Percentiles rank a stretch among this genome's conserved stretches.
These are phyloP conservation scores for Fusarium neocosmosporiellum DNA, from an alignment of 2,329 filamentous ascomycete genomes.

Conservation along the genomic window DNA sequence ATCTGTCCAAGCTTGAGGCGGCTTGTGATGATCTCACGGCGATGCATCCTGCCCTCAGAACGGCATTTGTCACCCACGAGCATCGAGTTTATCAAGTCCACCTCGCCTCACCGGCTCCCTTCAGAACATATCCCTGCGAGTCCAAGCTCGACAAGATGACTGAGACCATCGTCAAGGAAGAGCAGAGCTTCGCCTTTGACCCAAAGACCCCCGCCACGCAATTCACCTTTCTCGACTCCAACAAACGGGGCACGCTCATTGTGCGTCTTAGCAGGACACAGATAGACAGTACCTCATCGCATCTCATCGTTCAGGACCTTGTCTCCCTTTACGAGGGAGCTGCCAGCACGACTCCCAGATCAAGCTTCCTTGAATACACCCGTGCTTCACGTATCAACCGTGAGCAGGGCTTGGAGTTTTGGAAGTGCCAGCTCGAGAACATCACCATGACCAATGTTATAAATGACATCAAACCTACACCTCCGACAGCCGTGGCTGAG, in stretches of 20 bases:
- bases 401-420: conserved; percentile 57
- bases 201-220: conserved; percentile 59
- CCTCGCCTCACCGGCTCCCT: conserved; percentile 57
- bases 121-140: conserved; percentile 56
- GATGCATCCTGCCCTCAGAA: conserved; percentile 65
- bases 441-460: conserved; percentile 60
- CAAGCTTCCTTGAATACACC: conserved; percentile 61
- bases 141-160: conserved; percentile 52
- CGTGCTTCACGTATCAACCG: conserved; percentile 53
- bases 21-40: conserved; percentile 58
- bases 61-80: conserved; percentile 61
- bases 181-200: conserved; percentile 53
- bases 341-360: conserved; percentile 47
- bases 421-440: conserved; percentile 57
- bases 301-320: conserved; percentile 61
- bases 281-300: conserved; percentile 59
- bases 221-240: conserved; percentile 62
- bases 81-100: conserved; percentile 62
- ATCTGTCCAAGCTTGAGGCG: conserved; percentile 56
- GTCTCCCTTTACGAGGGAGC: conserved; percentile 56
- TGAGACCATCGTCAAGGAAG: conserved; percentile 56
- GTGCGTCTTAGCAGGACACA: conserved; percentile 62
- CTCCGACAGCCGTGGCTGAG: conserved; percentile 47
- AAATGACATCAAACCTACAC: conserved; percentile 54
- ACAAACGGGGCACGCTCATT: conserved; percentile 59